Evolutionary conservation across 345 rosid species (phyloP), one percentile per base, ranked within the genome.

Genomic region (Leavenworthia alabamica): DNA sequence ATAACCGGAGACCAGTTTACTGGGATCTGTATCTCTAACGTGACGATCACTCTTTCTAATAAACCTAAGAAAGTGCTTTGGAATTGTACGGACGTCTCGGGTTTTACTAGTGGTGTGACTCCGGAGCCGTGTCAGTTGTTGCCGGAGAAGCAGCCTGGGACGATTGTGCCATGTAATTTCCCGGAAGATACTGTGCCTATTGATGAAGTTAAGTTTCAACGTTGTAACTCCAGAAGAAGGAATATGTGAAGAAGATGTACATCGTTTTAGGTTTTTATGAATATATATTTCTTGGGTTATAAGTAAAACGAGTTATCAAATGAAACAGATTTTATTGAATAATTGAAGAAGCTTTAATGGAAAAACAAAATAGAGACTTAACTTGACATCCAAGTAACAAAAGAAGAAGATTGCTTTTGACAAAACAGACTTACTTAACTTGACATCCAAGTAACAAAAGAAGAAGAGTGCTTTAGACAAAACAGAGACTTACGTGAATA

Each of bases 11-110:
- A 82, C 47, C 76, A 79, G 6, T 92, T 86, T 51, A 73, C 82
- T 1, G 93, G 85, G 4, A 83, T 92, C 3, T 86, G 98, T 71
- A 82, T 92, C 37, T 83, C 95, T 7, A 92, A 92, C 66, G 84
- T 79, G 36, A 86, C 91, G 1, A 81, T 92, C 35, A 65, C 72
- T 13, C 63, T 85, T 20, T 45, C 67, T 0, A 11, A 56, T 32
- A 79, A 75, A 66, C 82, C 87, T 1, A 76, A 85, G 76, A 68
- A 85, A 39, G 52, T 78, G 44, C 86, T 78, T 37, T 89, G 98
- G 98, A 86, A 92, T 53, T 92, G 98, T 78, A 82, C 83, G 0
- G 83, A 83, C 2, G 53, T 89, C 5, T 49, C 64, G 0, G 98
- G 95, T 54, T 64, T 76, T 47, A 68, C 89, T 0, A 89, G 88